phyloP scores from a whole-genome alignment of 2,329 filamentous ascomycete genomes.

The Furcasterigmium furcatum region DNA sequence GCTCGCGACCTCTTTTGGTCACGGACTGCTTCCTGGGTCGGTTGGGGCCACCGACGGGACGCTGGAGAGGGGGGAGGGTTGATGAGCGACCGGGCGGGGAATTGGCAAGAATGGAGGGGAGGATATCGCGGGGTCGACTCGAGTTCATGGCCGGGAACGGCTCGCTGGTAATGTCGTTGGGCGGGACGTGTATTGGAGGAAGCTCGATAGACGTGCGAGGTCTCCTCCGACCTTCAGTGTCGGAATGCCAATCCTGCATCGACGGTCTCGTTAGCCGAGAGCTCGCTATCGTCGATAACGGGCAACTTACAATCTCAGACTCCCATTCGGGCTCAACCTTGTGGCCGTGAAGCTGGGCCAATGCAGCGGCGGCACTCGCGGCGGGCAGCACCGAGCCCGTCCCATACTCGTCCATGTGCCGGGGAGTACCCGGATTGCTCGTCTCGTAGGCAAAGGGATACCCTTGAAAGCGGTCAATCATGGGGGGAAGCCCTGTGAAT shows the following conservation, averaged over 20 bases:
- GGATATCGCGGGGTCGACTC: conserved; percentile 65
- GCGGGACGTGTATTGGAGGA: conserved; percentile 60
- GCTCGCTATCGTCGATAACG: conserved; percentile 11
- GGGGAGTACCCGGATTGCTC: conserved; percentile 65
- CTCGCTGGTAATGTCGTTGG: conserved; percentile 67
- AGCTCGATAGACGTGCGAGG: conserved; percentile 69
- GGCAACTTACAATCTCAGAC: conserved; percentile 64
- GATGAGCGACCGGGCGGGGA: conserved; percentile 86
- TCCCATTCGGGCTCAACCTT: conserved; percentile 77
- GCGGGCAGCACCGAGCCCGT: conserved; percentile 58
- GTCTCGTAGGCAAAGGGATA: conserved; percentile 61
- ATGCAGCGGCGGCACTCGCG: conserved; percentile 77
- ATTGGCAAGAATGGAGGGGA: conserved; percentile 77
- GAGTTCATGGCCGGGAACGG: conserved; percentile 63
- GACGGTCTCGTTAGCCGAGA: conserved; percentile 1
- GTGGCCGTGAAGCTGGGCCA: conserved; percentile 78
- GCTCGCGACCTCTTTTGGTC: conserved; percentile 71
- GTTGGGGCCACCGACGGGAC: conserved; percentile 61
- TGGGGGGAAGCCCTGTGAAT: conserved; percentile 12
- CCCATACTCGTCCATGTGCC: conserved; percentile 54
- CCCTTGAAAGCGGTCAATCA: conserved; percentile 29
- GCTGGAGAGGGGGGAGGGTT: conserved; percentile 79
- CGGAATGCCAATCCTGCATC: conserved; percentile 66
- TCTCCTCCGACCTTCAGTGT: conserved; percentile 62
- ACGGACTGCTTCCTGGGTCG: conserved; percentile 84